Evolutionary conservation across 768 basidiomycete species (phyloP), one percentile per base, ranked within the genome.

Genomic region (Boletus sensibilis): DNA sequence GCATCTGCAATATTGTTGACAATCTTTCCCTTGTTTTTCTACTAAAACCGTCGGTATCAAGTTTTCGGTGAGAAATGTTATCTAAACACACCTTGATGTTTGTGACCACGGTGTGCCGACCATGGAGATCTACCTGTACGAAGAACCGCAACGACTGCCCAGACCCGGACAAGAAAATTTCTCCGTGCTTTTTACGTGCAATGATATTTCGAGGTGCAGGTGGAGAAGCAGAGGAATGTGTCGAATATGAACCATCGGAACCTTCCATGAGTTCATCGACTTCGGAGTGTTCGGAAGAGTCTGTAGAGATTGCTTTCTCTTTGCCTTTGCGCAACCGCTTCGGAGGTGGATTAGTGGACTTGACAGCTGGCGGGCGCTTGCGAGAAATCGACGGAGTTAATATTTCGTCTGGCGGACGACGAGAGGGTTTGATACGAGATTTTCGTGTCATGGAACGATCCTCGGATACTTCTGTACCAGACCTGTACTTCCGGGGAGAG

Each of bases 11-110:
- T 78, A 35, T 78, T 76, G 23, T 76, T 75, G 12, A 77, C 77
- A 48, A 89, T 83, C 57, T 67, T 77, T 10, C 89, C 89, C 11
- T 84, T 87, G 56, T 86, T 76, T 79, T 78, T 85, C 89, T 92
- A 65, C 14, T 10, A 39, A 53, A 43, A 29, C 0, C 10, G 29
- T 62, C 16, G 10, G 25, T 18, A 44, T 49, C 29, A 41, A 44
- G 12, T 21, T 25, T 38, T 35, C 20, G 11, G 12, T 8, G 25
- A 43, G 50, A 42, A 40, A 20, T 34, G 27, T 25, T 13, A 11
- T 23, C 45, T 18, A 18, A 31, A 66, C 75, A 55, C 52, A 87
- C 88, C 81, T 86, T 88, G 67, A 91, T 85, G 9, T 75, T 71
- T 43, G 73, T 73, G 23, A 86, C 77, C 27, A 85, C 65, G 1